Evolutionary conservation across 331 rosid species (phyloP).

Genomic region (Dryas integrifolia): DNA sequence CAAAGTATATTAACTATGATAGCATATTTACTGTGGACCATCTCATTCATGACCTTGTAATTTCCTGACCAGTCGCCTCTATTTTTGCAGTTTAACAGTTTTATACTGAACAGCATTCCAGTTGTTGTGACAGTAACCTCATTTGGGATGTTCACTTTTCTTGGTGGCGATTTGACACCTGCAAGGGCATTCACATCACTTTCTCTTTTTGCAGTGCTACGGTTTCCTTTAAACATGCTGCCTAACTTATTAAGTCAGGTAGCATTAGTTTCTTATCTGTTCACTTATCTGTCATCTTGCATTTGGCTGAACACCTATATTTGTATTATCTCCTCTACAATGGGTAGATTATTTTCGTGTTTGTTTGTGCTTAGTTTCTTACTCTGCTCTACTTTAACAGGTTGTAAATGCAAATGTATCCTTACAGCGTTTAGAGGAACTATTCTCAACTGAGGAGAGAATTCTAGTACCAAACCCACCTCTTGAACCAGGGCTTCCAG

Average conservation of each 20-base stretch:
- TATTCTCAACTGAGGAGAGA: constrained; percentile 68
- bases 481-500: constrained; percentile 60
- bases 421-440: constrained; percentile 78
- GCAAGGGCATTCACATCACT: constrained; percentile 90
- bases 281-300: neutral
- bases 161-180: constrained; percentile 87
- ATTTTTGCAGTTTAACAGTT: constrained; percentile 60
- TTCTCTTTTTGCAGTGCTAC: constrained; percentile 71
- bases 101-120: constrained; percentile 77
- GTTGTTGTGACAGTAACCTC: constrained; percentile 73
- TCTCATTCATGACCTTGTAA: constrained; percentile 14
- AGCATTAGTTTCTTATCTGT: constrained; percentile 7
- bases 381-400: constrained; percentile 39
- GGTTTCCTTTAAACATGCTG: constrained; percentile 72
- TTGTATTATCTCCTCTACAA: neutral
- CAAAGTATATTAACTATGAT: too few species aligned
- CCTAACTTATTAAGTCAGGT: constrained; percentile 89
- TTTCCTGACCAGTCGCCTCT: constrained; percentile 27
- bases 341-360: neutral
- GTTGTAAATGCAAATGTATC: constrained; percentile 83
- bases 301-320: constrained; percentile 13
- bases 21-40: neutral
- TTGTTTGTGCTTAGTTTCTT: constrained; percentile 2
- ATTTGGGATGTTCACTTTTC: constrained; percentile 72
- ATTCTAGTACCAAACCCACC: constrained; percentile 60